A percentile compares a stretch with the other conserved stretches of the same genome.
These are phyloP conservation scores for Aspergillus panamensis DNA, from an alignment of 495 filamentous ascomycete species.

Conservation along the genomic window DNA sequence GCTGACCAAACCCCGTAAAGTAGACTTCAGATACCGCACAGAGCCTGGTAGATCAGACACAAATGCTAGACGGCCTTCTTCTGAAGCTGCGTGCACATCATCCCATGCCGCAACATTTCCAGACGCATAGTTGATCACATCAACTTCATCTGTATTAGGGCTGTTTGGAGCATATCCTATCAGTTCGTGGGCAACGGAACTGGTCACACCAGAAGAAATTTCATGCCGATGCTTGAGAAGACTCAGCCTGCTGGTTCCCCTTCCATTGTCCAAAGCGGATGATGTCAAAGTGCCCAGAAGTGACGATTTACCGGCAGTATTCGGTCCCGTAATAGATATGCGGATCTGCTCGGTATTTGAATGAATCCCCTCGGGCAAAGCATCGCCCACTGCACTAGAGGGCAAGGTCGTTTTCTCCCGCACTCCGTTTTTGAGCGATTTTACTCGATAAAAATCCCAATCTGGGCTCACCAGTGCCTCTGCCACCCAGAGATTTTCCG, in stretches of 20 bases:
- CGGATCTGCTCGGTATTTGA: constrained; percentile 70
- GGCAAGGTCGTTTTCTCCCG: not conserved
- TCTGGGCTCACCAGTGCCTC: constrained; percentile 76
- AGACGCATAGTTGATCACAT: constrained; percentile 81
- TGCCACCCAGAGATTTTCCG: constrained; percentile 75
- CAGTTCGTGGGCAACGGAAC: constrained; percentile 87
- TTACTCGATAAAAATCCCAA: constrained; percentile 38
- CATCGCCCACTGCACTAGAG: not conserved
- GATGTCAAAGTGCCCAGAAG: constrained; percentile 85
- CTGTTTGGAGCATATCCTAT: constrained; percentile 64
- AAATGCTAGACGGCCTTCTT: constrained; percentile 73
- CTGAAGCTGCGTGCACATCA: constrained; percentile 80
- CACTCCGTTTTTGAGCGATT: constrained; percentile 6
- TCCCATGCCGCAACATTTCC: constrained; percentile 89
- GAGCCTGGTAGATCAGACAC: constrained; percentile 89
- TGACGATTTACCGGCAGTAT: constrained; percentile 90
- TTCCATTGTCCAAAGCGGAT: constrained; percentile 84
- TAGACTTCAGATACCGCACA: constrained; percentile 81
- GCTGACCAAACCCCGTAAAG: constrained; percentile 80
- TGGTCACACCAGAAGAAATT: constrained; percentile 84
- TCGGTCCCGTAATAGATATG: constrained; percentile 86
- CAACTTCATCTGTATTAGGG: constrained; percentile 27
- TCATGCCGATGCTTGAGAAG: constrained; percentile 94
- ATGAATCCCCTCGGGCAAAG: constrained; percentile 23
- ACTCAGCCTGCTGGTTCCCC: constrained; percentile 81